These are phyloP conservation scores for Hypericum androsaemum DNA, from an alignment of 345 rosid genomes.

Conservation along the genomic window DNA sequence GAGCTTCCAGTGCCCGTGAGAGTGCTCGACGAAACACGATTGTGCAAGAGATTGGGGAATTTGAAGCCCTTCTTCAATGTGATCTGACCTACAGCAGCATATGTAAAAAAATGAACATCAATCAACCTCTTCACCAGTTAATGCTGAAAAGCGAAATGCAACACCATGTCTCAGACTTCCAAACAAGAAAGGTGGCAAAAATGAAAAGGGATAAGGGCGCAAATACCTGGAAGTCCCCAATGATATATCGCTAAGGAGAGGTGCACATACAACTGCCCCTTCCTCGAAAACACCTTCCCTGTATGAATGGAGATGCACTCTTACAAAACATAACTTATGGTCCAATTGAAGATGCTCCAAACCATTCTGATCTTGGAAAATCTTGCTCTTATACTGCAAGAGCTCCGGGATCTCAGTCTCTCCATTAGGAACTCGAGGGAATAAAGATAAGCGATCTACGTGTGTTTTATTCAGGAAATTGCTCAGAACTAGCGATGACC, in stretches of 20 bases:
- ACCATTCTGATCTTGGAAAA: conserved; percentile 17
- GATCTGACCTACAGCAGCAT: conserved; percentile 30
- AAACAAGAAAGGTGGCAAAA: neutral
- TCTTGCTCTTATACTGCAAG: conserved; percentile 26
- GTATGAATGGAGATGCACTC: conserved; percentile 67
- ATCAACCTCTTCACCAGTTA: no score
- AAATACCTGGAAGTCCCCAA: conserved; percentile 48
- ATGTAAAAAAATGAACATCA: neutral
- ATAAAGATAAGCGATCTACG: conserved; percentile 31
- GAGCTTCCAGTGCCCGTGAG: conserved; percentile 60
- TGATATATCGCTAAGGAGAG: conserved; percentile 39
- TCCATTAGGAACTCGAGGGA: conserved; percentile 27
- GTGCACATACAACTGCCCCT: conserved; percentile 75
- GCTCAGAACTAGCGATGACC: conserved; percentile 41
- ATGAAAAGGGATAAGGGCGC: neutral
- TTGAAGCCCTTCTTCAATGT: conserved; percentile 31
- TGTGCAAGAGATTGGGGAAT: conserved; percentile 43
- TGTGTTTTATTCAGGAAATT: conserved; percentile 30
- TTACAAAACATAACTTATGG: conserved; percentile 47
- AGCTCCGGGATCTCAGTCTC: conserved; percentile 20
- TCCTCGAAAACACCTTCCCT: conserved; percentile 73
- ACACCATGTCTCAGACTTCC: neutral
- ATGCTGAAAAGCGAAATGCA: no score
- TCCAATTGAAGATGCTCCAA: conserved; percentile 20
- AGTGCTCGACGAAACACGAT: conserved; percentile 55